Base-by-base conservation (phyloP, 352 stramenopile species). In the Chrysophaeum taylorii region DNA sequence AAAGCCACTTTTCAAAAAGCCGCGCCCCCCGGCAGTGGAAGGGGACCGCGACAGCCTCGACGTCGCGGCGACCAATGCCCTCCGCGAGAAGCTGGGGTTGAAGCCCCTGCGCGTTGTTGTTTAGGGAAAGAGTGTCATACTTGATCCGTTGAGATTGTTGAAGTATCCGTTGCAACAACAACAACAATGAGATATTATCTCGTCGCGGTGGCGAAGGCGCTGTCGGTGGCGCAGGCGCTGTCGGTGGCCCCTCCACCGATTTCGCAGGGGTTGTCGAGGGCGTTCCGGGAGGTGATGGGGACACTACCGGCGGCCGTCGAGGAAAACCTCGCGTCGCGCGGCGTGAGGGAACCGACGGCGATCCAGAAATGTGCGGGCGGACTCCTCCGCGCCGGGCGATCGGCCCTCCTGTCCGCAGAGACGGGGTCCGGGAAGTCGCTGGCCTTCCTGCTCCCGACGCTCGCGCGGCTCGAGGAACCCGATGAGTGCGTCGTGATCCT, bases 381-480 rank as follows among this genome's bases (percentile, higher is more conserved):
- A 1, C 5, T n/a, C 31, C 36, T 66, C 2, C 29, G 7, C 25
- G 52, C 2, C 52, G 52, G 25, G 27, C 27, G 5, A 36, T 66
- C 57, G 9, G 57, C 57, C 33, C 1, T 66, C 12, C 35, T 66
- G 31, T 31, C 57, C 18, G 57, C 57, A 23, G 57, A 42, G 57
- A 95, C 89, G 0, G 89, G 89, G 43, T 92, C 85, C 2, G 89
- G 89, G 71, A 95, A 95, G 76, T 94, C 89, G 68, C 80, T 95
- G 35, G 90, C 87, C 62, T 95, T 95, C 75, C 73, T 95, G 5
- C 89, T 95, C 68, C 89, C 89, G 37, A 85, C 85, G 14, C 71
- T 95, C n/a, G 88, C 93, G 72, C 78, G 93, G 61, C 81, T 94
- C 29, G 54, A 52, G 75, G 92, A 87, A 36, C 75, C 87, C 1